These are phyloP conservation scores for Vanderwaltozyma verrucispora DNA, from an alignment of 805 yeast genomes.

Conservation along the genomic window DNA sequence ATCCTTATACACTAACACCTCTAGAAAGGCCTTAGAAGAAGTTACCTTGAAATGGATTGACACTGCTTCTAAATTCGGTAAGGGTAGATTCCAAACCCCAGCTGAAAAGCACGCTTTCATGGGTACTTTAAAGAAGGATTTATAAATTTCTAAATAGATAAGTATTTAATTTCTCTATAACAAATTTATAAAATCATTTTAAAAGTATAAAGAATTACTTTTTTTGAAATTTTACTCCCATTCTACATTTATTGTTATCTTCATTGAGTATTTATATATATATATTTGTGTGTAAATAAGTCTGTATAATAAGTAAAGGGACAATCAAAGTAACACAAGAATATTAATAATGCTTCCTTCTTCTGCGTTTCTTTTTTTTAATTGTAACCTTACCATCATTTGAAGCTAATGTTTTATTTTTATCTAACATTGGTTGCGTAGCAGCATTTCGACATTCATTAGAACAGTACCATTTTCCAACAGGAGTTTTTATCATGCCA, in stretches of 20 bases:
- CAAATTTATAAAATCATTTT: not conserved
- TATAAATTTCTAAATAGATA: conserved; percentile 32
- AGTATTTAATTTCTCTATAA: not conserved
- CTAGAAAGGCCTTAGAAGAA: conserved; percentile 95
- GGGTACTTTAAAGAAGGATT: conserved; percentile 99
- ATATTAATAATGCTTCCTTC: not conserved
- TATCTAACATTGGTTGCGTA: too few species aligned
- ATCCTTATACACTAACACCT: conserved; percentile 94
- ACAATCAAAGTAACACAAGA: too few species aligned
- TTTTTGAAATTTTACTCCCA: not conserved
- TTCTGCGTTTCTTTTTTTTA: conserved; percentile 1
- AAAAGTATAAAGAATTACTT: not conserved
- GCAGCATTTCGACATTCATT: conserved; percentile 23
- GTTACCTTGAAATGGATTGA: conserved; percentile 99
- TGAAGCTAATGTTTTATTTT: not conserved
- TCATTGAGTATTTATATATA: too few species aligned
- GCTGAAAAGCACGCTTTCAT: conserved; percentile 99
- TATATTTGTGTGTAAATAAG: too few species aligned
- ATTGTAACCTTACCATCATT: not conserved
- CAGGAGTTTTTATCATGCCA: conserved; percentile 52
- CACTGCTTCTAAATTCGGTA: conserved; percentile 99
- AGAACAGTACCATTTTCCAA: conserved; percentile 66
- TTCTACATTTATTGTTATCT: too few species aligned
- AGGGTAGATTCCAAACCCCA: conserved; percentile 99
- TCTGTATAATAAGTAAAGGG: too few species aligned